Evolutionary conservation across 139 green algal species (phyloP).

Genomic region (Volvox africanus): DNA sequence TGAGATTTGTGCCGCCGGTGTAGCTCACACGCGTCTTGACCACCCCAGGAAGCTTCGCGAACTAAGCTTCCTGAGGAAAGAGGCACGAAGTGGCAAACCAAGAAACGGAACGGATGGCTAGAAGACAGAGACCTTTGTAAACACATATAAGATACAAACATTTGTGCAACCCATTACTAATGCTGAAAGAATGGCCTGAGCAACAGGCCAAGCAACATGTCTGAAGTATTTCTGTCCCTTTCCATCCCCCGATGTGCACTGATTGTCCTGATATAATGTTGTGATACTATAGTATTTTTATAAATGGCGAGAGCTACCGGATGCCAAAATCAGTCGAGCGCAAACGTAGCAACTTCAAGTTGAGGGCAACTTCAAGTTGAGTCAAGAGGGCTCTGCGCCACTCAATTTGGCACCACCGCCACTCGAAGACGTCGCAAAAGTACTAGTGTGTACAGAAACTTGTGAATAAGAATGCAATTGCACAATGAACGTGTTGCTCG

Average conservation of each 20-base stretch:
- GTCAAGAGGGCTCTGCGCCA: neutral
- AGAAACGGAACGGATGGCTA: neutral
- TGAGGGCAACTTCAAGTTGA: too few relatives aligned
- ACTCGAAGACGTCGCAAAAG: neutral
- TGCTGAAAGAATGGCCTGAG: too few relatives aligned
- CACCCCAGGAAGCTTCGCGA: slow-evolving; percentile 73
- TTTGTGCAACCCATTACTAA: too few relatives aligned
- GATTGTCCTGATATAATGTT: neutral
- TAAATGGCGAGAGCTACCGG: slow-evolving; percentile 16
- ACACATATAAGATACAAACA: too few relatives aligned
- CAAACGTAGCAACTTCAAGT: slow-evolving; percentile 52
- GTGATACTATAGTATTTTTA: neutral
- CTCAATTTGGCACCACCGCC: neutral
- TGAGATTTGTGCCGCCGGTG: slow-evolving; percentile 66
- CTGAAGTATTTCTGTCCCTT: too few relatives aligned
- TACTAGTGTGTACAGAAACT: neutral
- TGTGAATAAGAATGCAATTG: neutral
- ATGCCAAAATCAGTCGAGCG: slow-evolving; percentile 59
- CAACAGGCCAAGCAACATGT: too few relatives aligned
- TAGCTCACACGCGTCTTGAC: slow-evolving; percentile 79
- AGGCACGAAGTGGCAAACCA: neutral
- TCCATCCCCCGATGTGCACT: too few relatives aligned
- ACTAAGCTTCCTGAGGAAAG: slow-evolving; percentile 2
- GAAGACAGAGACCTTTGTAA: too few relatives aligned
- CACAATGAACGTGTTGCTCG: neutral